A percentile compares a stretch with the other conserved stretches of the same genome.
phyloP scores from a whole-genome alignment of 2,329 filamentous ascomycete species.

The Colletotrichum abscissum region DNA sequence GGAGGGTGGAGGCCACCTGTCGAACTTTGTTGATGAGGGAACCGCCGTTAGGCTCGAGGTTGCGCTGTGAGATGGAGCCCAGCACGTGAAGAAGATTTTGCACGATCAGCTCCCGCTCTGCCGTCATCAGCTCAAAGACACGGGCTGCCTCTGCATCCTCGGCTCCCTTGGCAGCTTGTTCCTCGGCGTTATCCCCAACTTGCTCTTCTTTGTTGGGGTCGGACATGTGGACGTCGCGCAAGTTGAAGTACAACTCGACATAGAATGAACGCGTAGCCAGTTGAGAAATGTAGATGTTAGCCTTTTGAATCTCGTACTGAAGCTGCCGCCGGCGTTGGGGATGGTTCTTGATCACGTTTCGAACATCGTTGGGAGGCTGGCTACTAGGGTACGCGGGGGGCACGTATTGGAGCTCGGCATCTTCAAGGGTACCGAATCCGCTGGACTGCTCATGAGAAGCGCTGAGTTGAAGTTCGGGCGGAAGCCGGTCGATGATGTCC shows the following conservation, averaged over 20 bases:
- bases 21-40: conserved; percentile 85
- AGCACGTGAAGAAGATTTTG: conserved; percentile 82
- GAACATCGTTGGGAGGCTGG: conserved; percentile 61
- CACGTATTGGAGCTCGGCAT: conserved; percentile 62
- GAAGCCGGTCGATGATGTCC: conserved; percentile 73
- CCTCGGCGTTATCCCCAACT: conserved; percentile 47
- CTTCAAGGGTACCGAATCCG: conserved; percentile 54
- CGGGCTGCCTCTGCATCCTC: conserved; percentile 57
- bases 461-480: conserved; percentile 73
- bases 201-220: conserved; percentile 53
- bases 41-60: conserved; percentile 80
- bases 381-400: conserved; percentile 60
- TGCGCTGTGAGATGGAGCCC: conserved; percentile 82
- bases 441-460: conserved; percentile 49
- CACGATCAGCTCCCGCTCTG: conserved; percentile 84
- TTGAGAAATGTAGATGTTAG: conserved; percentile 87
- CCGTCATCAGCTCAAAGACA: conserved; percentile 73
- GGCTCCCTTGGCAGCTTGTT: conserved; percentile 50
- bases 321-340: conserved; percentile 65
- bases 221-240: conserved; percentile 73
- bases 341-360: conserved; percentile 60
- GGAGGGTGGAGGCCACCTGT: conserved; percentile 82
- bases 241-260: conserved; percentile 85
- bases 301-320: conserved; percentile 91
- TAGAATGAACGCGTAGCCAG: conserved; percentile 85